Evolutionary conservation across 306 rosid genomes (phyloP).

Genomic region (Malus sylvestris): DNA sequence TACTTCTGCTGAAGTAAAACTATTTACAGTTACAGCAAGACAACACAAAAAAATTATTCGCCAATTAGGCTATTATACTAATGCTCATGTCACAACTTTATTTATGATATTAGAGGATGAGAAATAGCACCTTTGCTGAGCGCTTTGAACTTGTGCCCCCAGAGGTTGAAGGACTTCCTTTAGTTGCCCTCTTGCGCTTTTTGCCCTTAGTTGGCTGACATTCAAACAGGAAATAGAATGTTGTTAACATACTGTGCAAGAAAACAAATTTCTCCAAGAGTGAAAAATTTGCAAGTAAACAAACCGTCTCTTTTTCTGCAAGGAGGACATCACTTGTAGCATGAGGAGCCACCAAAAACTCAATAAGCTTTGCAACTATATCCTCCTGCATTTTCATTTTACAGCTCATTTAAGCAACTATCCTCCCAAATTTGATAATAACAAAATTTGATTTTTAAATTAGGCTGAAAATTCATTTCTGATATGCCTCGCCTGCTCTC

Average conservation of each 20-base stretch:
- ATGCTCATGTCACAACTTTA: constrained; percentile 12
- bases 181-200: constrained; percentile 62
- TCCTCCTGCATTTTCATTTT: constrained; percentile 60
- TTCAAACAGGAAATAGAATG: constrained; percentile 4
- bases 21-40: neutral
- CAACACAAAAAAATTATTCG: neutral
- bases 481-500: neutral
- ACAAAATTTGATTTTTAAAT: neutral
- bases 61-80: neutral
- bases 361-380: constrained; percentile 62
- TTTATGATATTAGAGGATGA: constrained; percentile 9
- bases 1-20: neutral
- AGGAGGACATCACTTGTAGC: constrained; percentile 62
- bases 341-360: constrained; percentile 80
- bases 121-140: constrained; percentile 52
- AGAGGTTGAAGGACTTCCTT: constrained; percentile 51
- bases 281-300: neutral
- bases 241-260: constrained; percentile 5
- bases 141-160: constrained; percentile 49
- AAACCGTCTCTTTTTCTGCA: constrained; percentile 78
- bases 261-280: neutral
- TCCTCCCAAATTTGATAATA: neutral
- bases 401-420: constrained; percentile 12
- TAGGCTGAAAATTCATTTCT: neutral
- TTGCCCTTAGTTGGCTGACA: constrained; percentile 55